Conservation (phyloP, 768 basidiomycete genomes). For the Strobilomyces dryophilus region DNA sequence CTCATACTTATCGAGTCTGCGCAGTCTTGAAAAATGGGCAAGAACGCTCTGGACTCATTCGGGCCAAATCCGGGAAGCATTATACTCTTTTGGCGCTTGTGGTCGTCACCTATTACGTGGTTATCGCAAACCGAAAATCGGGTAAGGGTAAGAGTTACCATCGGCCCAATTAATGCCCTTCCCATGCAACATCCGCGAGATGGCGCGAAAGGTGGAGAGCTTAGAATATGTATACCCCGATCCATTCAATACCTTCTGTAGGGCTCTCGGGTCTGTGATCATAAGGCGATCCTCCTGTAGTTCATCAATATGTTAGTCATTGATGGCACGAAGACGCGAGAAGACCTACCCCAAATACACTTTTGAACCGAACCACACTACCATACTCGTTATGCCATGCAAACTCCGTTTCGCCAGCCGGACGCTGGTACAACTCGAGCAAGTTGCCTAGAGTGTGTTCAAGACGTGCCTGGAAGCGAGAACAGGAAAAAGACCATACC, state of each 20-base stretch:
- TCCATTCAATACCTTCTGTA: not conserved
- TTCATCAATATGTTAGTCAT: not conserved
- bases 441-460: not conserved
- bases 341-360: not conserved
- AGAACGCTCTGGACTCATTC: conserved; percentile 45
- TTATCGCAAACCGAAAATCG: conserved; percentile 9
- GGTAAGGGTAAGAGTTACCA: conserved; percentile 21
- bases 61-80: conserved; percentile 54
- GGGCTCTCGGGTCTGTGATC: not conserved
- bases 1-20: conserved; percentile 16
- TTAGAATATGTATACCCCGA: not conserved
- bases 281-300: not conserved
- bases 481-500: not conserved
- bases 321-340: not conserved
- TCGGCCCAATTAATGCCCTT: conserved; percentile 37
- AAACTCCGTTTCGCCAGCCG: not conserved
- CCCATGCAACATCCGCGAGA: conserved; percentile 20
- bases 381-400: not conserved
- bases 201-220: conserved; percentile 4
- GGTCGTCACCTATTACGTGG: conserved; percentile 31
- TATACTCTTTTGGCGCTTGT: conserved; percentile 49
- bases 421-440: not conserved
- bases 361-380: not conserved
- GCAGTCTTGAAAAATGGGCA: conserved; percentile 43
- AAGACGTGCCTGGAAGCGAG: not conserved